Conservation (phyloP, 768 basidiomycete species). For the Udeniomyces megalosporus region DNA sequence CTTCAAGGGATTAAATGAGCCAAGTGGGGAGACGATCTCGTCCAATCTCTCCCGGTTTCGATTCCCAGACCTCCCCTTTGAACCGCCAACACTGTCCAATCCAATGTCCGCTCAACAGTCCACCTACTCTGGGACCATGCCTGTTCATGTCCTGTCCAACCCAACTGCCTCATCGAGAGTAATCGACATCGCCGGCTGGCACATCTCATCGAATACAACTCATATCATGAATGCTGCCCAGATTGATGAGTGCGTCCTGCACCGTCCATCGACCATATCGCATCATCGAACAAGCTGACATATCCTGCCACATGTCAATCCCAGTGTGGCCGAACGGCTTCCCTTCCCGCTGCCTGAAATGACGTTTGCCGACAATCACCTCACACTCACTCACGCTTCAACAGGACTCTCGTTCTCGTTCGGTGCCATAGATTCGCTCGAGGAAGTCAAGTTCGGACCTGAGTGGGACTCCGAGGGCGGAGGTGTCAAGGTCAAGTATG, state of each 20-base stretch:
- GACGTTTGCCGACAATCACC: conserved; percentile 75
- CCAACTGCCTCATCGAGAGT: not conserved
- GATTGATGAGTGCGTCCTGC: conserved; percentile 8
- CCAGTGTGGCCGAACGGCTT: conserved; percentile 27
- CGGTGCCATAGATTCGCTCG: conserved; percentile 49
- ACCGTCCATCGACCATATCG: not conserved
- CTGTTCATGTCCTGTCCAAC: not conserved
- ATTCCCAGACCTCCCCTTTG: too few species aligned
- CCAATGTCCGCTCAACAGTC: too few species aligned
- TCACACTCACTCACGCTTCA: conserved; percentile 49
- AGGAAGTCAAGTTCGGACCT: conserved; percentile 44
- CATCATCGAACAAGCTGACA: conserved; percentile 22
- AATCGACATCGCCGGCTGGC: conserved; percentile 11
- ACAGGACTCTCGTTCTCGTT: conserved; percentile 54
- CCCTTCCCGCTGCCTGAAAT: conserved; percentile 85
- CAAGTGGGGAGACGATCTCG: too few species aligned
- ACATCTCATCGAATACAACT: not conserved
- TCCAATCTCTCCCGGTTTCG: too few species aligned
- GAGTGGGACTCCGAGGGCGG: conserved; percentile 64
- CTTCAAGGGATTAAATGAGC: too few species aligned
- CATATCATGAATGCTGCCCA: conserved; percentile 15
- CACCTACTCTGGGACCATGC: conserved; percentile 1
- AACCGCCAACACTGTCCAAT: too few species aligned
- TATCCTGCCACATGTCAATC: conserved; percentile 38
- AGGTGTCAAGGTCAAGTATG: conserved; percentile 84